Evolutionary conservation across 2,329 filamentous ascomycete species (phyloP), one percentile per base, ranked within the genome.

Genomic region (Exophiala dermatitidis): DNA sequence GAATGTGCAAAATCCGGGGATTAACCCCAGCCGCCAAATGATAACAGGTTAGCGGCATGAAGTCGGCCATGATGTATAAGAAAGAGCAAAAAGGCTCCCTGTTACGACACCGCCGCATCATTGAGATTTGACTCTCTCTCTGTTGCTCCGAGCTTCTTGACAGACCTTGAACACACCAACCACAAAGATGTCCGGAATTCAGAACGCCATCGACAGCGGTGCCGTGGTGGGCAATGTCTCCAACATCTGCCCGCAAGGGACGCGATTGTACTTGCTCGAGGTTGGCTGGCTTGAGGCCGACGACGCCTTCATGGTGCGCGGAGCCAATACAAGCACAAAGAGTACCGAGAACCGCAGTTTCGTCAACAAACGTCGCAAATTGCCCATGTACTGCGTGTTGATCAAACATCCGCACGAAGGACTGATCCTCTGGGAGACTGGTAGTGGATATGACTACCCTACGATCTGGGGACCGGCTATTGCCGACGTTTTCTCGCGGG

Each of bases 281-380:
- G 58, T 61, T 32, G 60, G 60, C 19, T 62, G 60, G 60, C 49
- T 62, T 19, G 58, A 62, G 41, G 55, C 53, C 40, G 60, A 61
- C 45, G 60, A 62, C 31, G 60, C 47, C 5, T 62, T 62, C 37
- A 57, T 62, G 12, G 45, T 60, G 31, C 56, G 60, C 30, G 58
- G 60, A n/a, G 58, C 57, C 7, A 62, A 62, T 38, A 58, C 59
- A 29, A 59, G 55, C 38, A 40, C 53, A 43, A 56, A 58, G 53
- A 58, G 56, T 47, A 61, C 50, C 8, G 57, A 60, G 49, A 48
- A 50, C 38, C 53, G 57, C 30, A 52, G 50, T 7, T 62, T 62
- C 43, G 54, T 97, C 58, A 88, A 88, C n/a, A 90, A 95, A 68
- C 80, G 93, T 53, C 80, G 91, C 48, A 88, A 86, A 57, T 75